Evolutionary conservation across 805 yeast genomes (phyloP).

Genomic region (Tetrapisispora pingtungensis): DNA sequence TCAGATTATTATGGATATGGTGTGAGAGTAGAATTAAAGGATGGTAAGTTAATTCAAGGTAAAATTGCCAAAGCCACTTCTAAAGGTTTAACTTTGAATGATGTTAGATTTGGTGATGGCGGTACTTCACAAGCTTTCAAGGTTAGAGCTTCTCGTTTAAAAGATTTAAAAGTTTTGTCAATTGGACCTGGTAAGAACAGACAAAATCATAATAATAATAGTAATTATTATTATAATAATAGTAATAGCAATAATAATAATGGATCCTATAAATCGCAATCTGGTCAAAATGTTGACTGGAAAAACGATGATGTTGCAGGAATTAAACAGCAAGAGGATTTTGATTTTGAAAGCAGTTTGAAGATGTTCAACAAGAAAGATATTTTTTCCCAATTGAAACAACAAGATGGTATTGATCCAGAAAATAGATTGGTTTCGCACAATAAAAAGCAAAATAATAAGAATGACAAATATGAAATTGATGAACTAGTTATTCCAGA

Average conservation of each 20-base stretch:
- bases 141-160: conserved; percentile 27
- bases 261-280: not conserved
- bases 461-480: conserved; percentile 43
- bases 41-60: conserved; percentile 33
- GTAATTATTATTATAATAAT: conserved; percentile 8
- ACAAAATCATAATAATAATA: conserved; percentile 8
- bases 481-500: conserved; percentile 64
- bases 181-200: conserved; percentile 10
- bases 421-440: conserved; percentile 62
- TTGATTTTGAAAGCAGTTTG: conserved; percentile 76
- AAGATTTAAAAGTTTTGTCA: conserved; percentile 27
- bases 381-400: conserved; percentile 68
- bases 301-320: conserved; percentile 38
- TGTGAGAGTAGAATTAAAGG: conserved; percentile 36
- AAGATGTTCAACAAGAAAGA: conserved; percentile 71
- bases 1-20: conserved; percentile 39
- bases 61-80: conserved; percentile 34
- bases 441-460: conserved; percentile 38
- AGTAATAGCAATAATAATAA: conserved; percentile 4
- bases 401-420: conserved; percentile 50
- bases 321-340: conserved; percentile 48
- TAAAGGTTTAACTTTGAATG: conserved; percentile 31
- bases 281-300: conserved; percentile 33
- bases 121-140: conserved; percentile 26
- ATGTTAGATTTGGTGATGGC: conserved; percentile 29